phyloP scores from a whole-genome alignment of 192 early-diverging fungal species.

The Rhizophlyctis rosea region DNA sequence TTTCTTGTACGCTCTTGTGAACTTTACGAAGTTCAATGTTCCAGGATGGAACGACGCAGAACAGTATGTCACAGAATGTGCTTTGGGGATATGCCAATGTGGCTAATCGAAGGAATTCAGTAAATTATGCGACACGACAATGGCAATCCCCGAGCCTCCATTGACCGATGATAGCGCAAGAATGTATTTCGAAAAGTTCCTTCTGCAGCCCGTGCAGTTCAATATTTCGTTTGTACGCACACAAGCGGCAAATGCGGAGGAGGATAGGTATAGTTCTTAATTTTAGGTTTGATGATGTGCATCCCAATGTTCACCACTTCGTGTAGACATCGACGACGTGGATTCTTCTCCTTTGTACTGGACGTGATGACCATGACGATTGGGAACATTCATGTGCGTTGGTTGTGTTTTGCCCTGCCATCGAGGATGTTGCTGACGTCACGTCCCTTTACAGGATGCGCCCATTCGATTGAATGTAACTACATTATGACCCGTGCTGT shows the following conservation, averaged over 20 bases:
- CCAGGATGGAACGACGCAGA: slow-evolving; percentile 54
- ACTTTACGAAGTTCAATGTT: slow-evolving; percentile 80
- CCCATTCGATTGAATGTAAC: slow-evolving; percentile 80
- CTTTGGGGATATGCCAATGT: neutral
- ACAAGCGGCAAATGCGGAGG: slow-evolving; percentile 62
- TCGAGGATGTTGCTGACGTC: neutral
- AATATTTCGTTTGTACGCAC: slow-evolving; percentile 95
- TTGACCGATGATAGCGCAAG: slow-evolving; percentile 65
- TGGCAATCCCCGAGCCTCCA: slow-evolving; percentile 70
- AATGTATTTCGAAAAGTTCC: slow-evolving; percentile 92
- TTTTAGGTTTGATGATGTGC: neutral
- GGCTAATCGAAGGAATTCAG: slow-evolving; percentile 1
- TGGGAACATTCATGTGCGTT: slow-evolving; percentile 87
- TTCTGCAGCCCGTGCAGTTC: slow-evolving; percentile 90
- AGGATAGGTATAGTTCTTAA: slow-evolving; percentile 35
- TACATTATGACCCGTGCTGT: neutral
- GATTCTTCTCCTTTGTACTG: slow-evolving; percentile 44
- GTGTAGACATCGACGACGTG: slow-evolving; percentile 32
- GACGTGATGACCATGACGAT: slow-evolving; percentile 93
- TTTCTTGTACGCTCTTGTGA: slow-evolving; percentile 79
- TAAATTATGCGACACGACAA: slow-evolving; percentile 33
- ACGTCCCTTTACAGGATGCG: slow-evolving; percentile 56
- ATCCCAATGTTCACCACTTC: too few relatives aligned
- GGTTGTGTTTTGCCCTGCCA: neutral
- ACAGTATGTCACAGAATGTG: slow-evolving; percentile 7